Percentiles rank a stretch among this genome's conserved stretches.
These are phyloP conservation scores for Sugiyamaella qingdaonensis DNA, from an alignment of 805 yeast species.

Conservation along the genomic window DNA sequence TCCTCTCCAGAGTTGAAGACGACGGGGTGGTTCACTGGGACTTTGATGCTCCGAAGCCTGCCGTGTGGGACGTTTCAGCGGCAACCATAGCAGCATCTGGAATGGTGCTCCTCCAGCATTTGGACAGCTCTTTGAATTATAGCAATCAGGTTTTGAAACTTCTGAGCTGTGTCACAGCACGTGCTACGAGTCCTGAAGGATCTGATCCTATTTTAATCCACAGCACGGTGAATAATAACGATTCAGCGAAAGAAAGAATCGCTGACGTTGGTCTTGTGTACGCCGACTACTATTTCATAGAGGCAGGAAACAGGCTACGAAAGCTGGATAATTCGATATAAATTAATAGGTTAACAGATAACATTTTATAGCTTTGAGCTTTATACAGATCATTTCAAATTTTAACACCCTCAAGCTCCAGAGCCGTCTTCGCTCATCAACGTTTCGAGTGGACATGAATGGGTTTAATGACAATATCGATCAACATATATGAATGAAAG, in stretches of 20 bases:
- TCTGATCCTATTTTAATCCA: conserved; percentile 26
- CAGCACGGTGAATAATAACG: conserved; percentile 29
- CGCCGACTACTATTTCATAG: conserved; percentile 31
- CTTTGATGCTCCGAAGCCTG: conserved; percentile 29
- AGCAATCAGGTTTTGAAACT: conserved; percentile 19
- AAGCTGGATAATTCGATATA: conserved; percentile 21
- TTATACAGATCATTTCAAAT: no score
- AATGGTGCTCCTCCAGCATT: conserved; percentile 24
- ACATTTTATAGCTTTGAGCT: no score
- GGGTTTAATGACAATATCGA: no score
- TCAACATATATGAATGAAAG: no score
- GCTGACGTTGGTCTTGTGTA: conserved; percentile 30
- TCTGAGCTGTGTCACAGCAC: conserved; percentile 18
- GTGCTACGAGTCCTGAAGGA: conserved; percentile 22
- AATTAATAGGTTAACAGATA: no score
- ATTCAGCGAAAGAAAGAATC: conserved; percentile 18
- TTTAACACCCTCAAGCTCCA: no score
- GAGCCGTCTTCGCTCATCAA: no score
- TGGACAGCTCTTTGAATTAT: conserved; percentile 16
- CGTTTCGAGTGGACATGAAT: no score
- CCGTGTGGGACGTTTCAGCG: conserved; percentile 28
- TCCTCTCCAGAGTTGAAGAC: conserved; percentile 20
- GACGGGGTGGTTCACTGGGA: conserved; percentile 32
- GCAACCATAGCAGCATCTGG: conserved; percentile 31
- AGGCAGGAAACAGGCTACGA: conserved; percentile 27